Conservation (phyloP, 805 yeast species). For the Aciculoconidium aculeatum region DNA sequence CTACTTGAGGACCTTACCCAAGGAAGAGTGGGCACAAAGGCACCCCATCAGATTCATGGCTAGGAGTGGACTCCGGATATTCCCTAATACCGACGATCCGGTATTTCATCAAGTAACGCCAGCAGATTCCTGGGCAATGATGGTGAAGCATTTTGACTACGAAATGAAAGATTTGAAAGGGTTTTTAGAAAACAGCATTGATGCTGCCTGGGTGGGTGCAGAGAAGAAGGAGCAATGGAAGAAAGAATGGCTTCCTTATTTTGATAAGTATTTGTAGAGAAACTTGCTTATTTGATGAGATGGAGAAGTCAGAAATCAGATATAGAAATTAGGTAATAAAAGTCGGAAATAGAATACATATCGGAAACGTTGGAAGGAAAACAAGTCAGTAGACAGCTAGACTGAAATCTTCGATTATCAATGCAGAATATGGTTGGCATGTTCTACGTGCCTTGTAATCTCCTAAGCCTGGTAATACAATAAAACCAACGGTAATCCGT, state of each 20-base stretch:
- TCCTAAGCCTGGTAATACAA: no score
- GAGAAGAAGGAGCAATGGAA: slow-evolving; percentile 11
- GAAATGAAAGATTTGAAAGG: slow-evolving; percentile 13
- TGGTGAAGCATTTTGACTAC: slow-evolving; percentile 22
- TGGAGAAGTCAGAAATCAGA: no score
- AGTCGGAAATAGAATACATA: no score
- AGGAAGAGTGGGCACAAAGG: slow-evolving; percentile 22
- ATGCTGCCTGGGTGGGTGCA: slow-evolving; percentile 21
- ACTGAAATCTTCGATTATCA: neutral
- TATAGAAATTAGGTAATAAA: no score
- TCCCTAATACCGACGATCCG: slow-evolving; percentile 28
- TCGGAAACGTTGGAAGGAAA: neutral
- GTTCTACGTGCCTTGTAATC: no score
- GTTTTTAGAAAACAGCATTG: slow-evolving; percentile 20
- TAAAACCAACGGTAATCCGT: no score
- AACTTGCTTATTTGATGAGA: neutral
- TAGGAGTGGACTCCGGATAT: slow-evolving; percentile 16
- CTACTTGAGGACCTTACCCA: slow-evolving; percentile 18
- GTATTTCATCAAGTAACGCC: slow-evolving; percentile 23
- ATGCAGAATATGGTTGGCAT: no score
- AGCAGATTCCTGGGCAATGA: slow-evolving; percentile 24
- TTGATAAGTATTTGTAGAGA: slow-evolving; percentile 5
- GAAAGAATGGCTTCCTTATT: slow-evolving; percentile 11
- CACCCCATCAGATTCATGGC: slow-evolving; percentile 26
- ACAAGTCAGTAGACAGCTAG: neutral